Conservation (phyloP, 768 basidiomycete genomes). For the Auriscalpium microsporum region DNA sequence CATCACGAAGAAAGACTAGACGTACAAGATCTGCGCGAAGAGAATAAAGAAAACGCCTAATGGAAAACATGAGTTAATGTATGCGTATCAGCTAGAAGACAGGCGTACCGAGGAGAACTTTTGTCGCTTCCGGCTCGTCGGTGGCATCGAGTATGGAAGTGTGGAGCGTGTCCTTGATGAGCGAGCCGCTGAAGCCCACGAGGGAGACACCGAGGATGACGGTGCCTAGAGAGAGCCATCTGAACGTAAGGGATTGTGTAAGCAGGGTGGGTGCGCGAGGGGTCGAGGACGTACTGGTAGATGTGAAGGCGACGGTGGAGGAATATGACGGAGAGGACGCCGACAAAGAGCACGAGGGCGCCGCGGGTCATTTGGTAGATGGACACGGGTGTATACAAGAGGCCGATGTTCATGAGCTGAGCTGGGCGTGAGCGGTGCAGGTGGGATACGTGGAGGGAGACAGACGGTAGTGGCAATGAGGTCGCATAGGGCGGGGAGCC, state of each 20-base stretch:
- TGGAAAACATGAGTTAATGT: slow-evolving; percentile 10
- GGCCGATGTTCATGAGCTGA: slow-evolving; percentile 87
- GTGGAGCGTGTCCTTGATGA: slow-evolving; percentile 68
- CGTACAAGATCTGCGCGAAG: slow-evolving; percentile 92
- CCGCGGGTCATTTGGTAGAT: slow-evolving; percentile 97
- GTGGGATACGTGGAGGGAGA: slow-evolving; percentile 6
- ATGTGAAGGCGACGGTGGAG: slow-evolving; percentile 76
- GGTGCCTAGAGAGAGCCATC: slow-evolving; percentile 85
- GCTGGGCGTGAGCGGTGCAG: neutral
- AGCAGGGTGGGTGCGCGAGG: neutral
- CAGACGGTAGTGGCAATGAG: slow-evolving; percentile 84
- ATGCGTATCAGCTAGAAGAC: slow-evolving; percentile 9
- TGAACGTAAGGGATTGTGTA: slow-evolving; percentile 21
- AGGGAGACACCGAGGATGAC: slow-evolving; percentile 81
- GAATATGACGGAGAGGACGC: slow-evolving; percentile 84
- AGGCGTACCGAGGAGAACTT: slow-evolving; percentile 62
- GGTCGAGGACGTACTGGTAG: slow-evolving; percentile 55
- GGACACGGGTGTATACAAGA: slow-evolving; percentile 93
- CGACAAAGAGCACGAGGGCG: slow-evolving; percentile 90
- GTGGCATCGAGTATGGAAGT: slow-evolving; percentile 27
- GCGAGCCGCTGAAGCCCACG: slow-evolving; percentile 84
- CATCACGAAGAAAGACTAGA: slow-evolving; percentile 7
- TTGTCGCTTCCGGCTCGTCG: slow-evolving; percentile 51
- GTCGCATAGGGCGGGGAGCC: slow-evolving; percentile 86
- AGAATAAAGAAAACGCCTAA: slow-evolving; percentile 84